Evolutionary conservation across 768 basidiomycete species (phyloP).

Genomic region (Obba rivulosa): DNA sequence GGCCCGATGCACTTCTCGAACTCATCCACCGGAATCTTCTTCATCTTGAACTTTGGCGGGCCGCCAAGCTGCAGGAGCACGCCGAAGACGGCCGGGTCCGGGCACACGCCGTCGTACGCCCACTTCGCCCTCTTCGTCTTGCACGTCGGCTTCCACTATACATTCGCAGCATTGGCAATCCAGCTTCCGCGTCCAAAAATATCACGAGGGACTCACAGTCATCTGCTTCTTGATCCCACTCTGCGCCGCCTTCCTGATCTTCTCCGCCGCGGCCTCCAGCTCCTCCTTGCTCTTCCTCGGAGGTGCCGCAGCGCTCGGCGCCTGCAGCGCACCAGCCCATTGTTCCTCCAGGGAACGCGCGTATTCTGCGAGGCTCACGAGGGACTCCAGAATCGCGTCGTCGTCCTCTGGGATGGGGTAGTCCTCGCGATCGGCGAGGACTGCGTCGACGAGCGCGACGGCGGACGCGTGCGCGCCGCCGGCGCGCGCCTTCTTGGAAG

Average conservation of each 20-base stretch:
- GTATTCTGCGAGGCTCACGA: conserved; percentile 30
- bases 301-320: neutral
- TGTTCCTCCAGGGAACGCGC: conserved; percentile 26
- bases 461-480: conserved; percentile 27
- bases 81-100: conserved; percentile 43
- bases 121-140: conserved; percentile 42
- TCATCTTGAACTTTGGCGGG: conserved; percentile 45
- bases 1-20: conserved; percentile 17
- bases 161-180: neutral
- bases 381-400: conserved; percentile 22
- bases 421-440: conserved; percentile 32
- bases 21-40: conserved; percentile 27
- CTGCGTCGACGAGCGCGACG: conserved; percentile 29
- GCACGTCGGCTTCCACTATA: conserved; percentile 47
- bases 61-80: conserved; percentile 35
- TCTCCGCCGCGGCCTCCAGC: conserved; percentile 37
- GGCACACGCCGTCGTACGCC: conserved; percentile 48
- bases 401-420: conserved; percentile 33
- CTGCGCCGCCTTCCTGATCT: conserved; percentile 37
- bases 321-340: neutral
- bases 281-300: conserved; percentile 30
- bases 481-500: conserved; percentile 25
- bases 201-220: conserved; percentile 23
- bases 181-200: neutral
- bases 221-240: conserved; percentile 52